These are phyloP conservation scores for Graphium sp. DNA, from an alignment of 2,329 filamentous ascomycete genomes.

Conservation along the genomic window DNA sequence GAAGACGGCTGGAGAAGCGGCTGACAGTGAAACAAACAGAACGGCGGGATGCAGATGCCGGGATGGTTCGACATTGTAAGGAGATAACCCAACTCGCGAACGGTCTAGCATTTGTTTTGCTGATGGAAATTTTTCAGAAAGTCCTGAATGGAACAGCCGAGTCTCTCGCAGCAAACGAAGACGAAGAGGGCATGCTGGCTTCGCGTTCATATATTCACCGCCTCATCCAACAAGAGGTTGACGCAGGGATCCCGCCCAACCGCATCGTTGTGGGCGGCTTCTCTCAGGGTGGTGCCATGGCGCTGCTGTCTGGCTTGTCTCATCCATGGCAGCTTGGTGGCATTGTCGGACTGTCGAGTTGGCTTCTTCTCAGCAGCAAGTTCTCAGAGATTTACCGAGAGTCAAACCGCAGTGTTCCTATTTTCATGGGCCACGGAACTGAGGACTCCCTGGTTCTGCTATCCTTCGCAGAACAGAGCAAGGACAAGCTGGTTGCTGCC, in stretches of 20 bases:
- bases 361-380: conserved; percentile 47
- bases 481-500: conserved; percentile 46
- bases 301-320: conserved; percentile 66
- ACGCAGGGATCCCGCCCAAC: conserved; percentile 62
- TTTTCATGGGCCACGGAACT: conserved; percentile 83
- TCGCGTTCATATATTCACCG: conserved; percentile 62
- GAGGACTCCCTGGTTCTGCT: conserved; percentile 56
- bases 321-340: conserved; percentile 60
- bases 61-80: conserved; percentile 72
- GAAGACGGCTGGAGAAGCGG: too few species aligned
- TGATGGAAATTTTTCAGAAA: conserved; percentile 9
- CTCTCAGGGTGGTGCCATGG: conserved; percentile 77
- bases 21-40: conserved; percentile 33
- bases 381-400: conserved; percentile 23
- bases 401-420: conserved; percentile 49
- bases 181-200: conserved; percentile 57
- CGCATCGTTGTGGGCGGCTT: conserved; percentile 79
- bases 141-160: conserved; percentile 15
- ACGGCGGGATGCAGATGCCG: conserved; percentile 64
- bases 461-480: conserved; percentile 51
- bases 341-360: conserved; percentile 72
- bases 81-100: conserved; percentile 1
- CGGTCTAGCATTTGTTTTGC: neutral
- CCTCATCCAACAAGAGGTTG: conserved; percentile 67
- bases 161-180: conserved; percentile 25